phyloP scores from a whole-genome alignment of 2,329 filamentous ascomycete genomes.

The Ascochyta rabiei region DNA sequence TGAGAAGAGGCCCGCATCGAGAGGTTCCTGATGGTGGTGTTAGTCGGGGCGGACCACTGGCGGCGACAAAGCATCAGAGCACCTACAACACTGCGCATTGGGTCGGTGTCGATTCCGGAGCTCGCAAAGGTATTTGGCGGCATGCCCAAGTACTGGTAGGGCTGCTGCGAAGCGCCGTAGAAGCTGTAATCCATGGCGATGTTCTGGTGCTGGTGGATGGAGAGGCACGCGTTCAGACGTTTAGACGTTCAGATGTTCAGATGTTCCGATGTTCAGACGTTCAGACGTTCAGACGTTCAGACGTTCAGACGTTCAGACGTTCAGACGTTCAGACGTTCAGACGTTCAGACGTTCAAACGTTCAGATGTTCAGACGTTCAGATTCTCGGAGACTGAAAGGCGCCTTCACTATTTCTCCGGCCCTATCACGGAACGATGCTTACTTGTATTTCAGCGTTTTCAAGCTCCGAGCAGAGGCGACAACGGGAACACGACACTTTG shows the following conservation, averaged over 20 bases:
- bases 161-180: conserved; percentile 54
- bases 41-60: conserved; percentile 24
- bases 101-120: conserved; percentile 46
- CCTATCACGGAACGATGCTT: conserved; percentile 10
- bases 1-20: conserved; percentile 47
- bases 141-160: conserved; percentile 57
- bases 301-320: background rate
- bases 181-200: conserved; percentile 63
- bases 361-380: background rate
- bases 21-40: conserved; percentile 49
- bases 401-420: conserved; percentile 1
- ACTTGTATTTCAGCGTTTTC: background rate
- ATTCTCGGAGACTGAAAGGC: background rate
- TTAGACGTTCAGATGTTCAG: background rate
- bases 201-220: conserved; percentile 2
- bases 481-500: background rate
- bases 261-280: background rate
- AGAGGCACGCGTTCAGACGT: background rate
- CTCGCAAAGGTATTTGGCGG: conserved; percentile 46
- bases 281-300: background rate
- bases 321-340: background rate
- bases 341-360: background rate
- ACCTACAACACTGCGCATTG: conserved; percentile 43
- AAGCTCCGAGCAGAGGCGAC: background rate
- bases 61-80: conserved; percentile 16